Conservation (phyloP, 1,284 basidiomycete species). For the Omphalotus olearius region DNA sequence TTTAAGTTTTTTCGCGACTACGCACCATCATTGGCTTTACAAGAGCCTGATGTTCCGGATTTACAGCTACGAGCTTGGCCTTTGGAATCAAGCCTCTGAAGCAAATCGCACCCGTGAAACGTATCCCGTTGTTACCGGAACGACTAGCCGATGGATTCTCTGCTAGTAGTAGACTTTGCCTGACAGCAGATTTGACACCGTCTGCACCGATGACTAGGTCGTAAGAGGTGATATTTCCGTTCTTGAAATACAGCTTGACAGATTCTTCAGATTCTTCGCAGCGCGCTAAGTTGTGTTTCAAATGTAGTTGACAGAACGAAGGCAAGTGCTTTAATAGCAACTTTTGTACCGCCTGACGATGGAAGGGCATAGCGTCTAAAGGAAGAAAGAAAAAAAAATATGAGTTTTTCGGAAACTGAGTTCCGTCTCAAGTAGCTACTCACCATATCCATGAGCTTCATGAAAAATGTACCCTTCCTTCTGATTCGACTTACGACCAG, state of each 20-base stretch:
- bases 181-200: constrained; percentile 27
- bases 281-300: constrained; percentile 34
- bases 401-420: no score
- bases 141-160: neutral
- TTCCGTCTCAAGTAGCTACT: no score
- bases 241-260: constrained; percentile 38
- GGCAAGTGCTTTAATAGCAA: constrained; percentile 34
- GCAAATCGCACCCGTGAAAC: constrained; percentile 4
- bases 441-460: no score
- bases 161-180: constrained; percentile 5
- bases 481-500: constrained; percentile 6
- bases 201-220: constrained; percentile 50
- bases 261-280: constrained; percentile 27
- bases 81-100: constrained; percentile 7
- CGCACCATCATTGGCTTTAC: constrained; percentile 2
- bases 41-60: neutral
- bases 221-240: constrained; percentile 36
- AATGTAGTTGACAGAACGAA: constrained; percentile 24
- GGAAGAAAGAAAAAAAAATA: no score
- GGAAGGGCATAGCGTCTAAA: constrained; percentile 29
- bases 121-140: constrained; percentile 4
- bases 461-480: neutral
- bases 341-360: constrained; percentile 41
- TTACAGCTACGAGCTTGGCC: neutral
- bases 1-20: no score